These are phyloP conservation scores for Penicillium paxilli DNA, from an alignment of 495 filamentous ascomycete species.

Conservation along the genomic window DNA sequence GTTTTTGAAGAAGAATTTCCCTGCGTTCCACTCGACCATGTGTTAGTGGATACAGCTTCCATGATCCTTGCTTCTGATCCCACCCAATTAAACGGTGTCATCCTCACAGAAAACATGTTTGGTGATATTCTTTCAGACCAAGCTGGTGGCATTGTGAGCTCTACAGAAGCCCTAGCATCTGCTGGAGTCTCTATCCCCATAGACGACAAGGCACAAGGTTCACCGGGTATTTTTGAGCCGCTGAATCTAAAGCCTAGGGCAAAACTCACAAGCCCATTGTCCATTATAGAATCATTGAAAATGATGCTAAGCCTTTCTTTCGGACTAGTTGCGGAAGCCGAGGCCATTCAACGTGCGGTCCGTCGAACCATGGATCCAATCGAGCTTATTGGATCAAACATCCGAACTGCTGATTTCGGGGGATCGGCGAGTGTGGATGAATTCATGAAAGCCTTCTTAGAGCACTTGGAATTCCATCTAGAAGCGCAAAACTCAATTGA, in stretches of 20 bases:
- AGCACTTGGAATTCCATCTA: conserved; percentile 1
- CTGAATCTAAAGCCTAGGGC: no score
- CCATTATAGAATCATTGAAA: no score
- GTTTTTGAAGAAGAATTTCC: conserved; percentile 1
- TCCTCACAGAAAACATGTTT: background rate
- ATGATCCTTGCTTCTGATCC: background rate
- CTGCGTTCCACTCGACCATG: background rate
- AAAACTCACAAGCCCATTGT: no score
- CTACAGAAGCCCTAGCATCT: background rate
- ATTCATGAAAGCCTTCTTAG: conserved; percentile 1
- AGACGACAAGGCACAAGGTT: background rate
- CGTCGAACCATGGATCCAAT: conserved; percentile 6
- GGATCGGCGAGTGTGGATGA: background rate
- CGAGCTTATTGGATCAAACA: conserved; percentile 4
- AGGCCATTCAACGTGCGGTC: background rate
- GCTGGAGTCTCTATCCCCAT: no score
- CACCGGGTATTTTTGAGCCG: background rate
- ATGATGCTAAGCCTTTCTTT: conserved; percentile 4
- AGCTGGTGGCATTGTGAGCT: background rate
- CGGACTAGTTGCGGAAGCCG: conserved; percentile 2
- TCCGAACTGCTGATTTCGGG: conserved; percentile 1
- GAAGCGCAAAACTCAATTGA: background rate
- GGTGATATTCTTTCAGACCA: background rate
- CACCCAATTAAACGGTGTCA: background rate
- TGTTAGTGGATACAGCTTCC: background rate